These are phyloP conservation scores for Quercus tomentella DNA, from an alignment of 331 rosid genomes.

Conservation along the genomic window DNA sequence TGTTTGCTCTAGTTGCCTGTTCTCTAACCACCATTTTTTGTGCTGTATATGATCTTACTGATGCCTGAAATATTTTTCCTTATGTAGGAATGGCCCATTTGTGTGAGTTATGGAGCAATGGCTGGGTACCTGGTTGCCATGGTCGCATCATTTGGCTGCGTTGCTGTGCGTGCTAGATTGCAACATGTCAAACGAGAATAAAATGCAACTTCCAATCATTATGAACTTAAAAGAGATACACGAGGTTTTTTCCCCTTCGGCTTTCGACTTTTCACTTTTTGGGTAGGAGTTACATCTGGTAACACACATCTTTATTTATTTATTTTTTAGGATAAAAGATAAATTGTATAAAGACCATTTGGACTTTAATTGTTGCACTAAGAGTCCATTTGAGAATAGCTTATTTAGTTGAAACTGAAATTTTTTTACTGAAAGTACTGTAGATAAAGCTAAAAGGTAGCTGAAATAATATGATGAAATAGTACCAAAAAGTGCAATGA, in stretches of 20 bases:
- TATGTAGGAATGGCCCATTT: slow-evolving; percentile 89
- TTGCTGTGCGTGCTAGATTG: slow-evolving; percentile 17
- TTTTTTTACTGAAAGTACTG: too few relatives aligned
- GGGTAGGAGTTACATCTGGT: too few relatives aligned
- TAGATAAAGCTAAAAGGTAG: too few relatives aligned
- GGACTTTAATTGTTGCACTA: too few relatives aligned
- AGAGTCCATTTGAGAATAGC: too few relatives aligned
- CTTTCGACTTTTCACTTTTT: too few relatives aligned
- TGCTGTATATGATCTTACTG: not conserved
- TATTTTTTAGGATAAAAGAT: too few relatives aligned
- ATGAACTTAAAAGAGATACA: not conserved
- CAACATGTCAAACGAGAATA: slow-evolving; percentile 63
- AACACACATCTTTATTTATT: too few relatives aligned
- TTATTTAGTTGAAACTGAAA: too few relatives aligned
- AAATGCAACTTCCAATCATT: slow-evolving; percentile 13
- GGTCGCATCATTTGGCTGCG: slow-evolving; percentile 50
- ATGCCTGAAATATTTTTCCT: slow-evolving; percentile 7
- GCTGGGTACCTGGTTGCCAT: slow-evolving; percentile 55
- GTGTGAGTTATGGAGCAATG: slow-evolving; percentile 78
- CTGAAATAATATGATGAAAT: too few relatives aligned
- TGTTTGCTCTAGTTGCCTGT: not conserved
- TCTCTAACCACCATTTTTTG: not conserved
- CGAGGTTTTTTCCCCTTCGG: not conserved
- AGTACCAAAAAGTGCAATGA: too few relatives aligned
- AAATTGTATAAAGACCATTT: too few relatives aligned